Base-by-base conservation (phyloP, 2,329 filamentous ascomycete species). In the Nigrospora osmanthi region DNA sequence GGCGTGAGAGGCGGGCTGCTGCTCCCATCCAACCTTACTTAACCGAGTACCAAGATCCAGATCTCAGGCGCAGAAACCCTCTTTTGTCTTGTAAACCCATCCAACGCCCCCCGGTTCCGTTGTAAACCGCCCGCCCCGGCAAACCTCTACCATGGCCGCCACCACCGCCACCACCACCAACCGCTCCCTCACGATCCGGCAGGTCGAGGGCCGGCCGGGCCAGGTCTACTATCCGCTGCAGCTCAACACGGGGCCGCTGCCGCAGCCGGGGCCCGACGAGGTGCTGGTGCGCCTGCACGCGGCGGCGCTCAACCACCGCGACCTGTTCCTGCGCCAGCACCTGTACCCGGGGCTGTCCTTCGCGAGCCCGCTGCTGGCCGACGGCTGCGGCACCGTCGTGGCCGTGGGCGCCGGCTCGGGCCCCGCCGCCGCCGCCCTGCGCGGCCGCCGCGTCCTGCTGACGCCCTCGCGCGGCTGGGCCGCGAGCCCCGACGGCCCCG, bases 271-370 rank as follows among this genome's bases (percentile, higher is more conserved):
- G 23, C 76, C 78, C 14, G 72, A 72, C 50, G 76, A 96, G 62
- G 71, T 95, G 52, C 72, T 94, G 7, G 71, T 97, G 50, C 81
- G 80, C 57, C 72, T 97, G 58, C 76, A 78, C 33, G 87, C 89
- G 42, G 87, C 84, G 1, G 85, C 91, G 13, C 81, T 97, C 42
- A 97, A 97, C 71, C 93, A 97, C 70, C 86, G 90, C 56, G 93
- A 97, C 65, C 80, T 95, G 54, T 97, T 96, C 70, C 86, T 95
- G 66, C 87, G 91, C 44, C 89, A 93, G 64, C 85, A 90, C 59
- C 80, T 95, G 35, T 97, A 97, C 71, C 91, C 91, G 0, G 85
- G 80, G 54, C 85, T 89, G 43, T 84, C 85, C 12, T 95, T 95
- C 64, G 75, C 78, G 48, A 73, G 82, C 6, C 88, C 91, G 1